Evolutionary conservation across 176 grass and related monocot species (phyloP), one percentile per base, ranked within the genome.

Genomic region (Avena eriantha): DNA sequence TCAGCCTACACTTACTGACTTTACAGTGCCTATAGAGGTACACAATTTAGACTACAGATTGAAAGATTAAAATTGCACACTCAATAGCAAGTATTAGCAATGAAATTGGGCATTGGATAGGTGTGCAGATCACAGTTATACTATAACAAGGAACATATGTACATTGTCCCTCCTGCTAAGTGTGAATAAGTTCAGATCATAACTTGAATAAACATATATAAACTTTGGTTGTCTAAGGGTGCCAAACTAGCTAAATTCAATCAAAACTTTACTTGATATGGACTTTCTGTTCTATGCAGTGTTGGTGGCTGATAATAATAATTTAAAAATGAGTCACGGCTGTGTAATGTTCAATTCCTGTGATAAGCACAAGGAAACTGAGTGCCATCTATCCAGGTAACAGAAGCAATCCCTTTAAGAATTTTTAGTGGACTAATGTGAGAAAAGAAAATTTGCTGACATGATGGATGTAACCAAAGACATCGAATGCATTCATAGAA

Each of bases 401-500:
- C 46, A 50, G 64, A 81, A 39, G 23, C 46, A 24, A 17, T 6
- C 51, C 53, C n/a, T 71, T 84, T 1, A 50, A 80, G 7, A 14
- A 23, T 57, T 56, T 65, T 85, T 15, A 41, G 70, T 8, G 10
- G 49, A 48, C 18, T 31, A 67, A 68, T 29, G 61, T 8, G 47
- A 83, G 17, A 68, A 67, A 24, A 77, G 7, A 76, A 26, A 82
- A 51, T 13, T 89, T 45, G 18, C 33, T 74, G 67, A 50, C 35
- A 65, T 72, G 36, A 80, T 35, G 80, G 31, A 81, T 23, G 24
- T 76, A 82, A 90, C 21, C 72, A 79, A 82, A 89, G 71, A 79
- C 47, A 92, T 79, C 24, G 24, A 81, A 79, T 83, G 26, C 21
- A 65, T 58, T 73, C 51, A 73, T 82, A 33, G 41, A 66, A 53